Conservation (phyloP, 495 filamentous ascomycete genomes). For the Durotheca rogersii region DNA sequence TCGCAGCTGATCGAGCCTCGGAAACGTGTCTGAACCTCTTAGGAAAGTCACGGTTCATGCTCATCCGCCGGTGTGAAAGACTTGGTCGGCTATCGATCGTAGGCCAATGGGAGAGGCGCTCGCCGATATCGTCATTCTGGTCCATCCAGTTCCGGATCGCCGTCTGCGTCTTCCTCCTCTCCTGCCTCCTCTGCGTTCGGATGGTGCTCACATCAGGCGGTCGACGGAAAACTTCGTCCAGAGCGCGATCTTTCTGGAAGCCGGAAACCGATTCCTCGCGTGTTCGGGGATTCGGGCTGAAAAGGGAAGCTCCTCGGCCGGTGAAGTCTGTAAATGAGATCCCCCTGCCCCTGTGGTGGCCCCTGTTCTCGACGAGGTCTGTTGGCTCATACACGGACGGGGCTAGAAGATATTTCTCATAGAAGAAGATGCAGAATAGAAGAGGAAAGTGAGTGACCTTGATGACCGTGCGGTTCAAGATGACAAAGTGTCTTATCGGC, state of each 20-base stretch:
- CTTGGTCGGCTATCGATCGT: slow-evolving; percentile 47
- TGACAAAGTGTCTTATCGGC: slow-evolving; percentile 75
- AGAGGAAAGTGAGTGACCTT: slow-evolving; percentile 88
- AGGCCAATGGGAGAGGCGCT: slow-evolving; percentile 56
- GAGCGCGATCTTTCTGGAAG: slow-evolving; percentile 80
- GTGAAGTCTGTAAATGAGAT: slow-evolving; percentile 57
- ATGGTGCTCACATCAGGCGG: slow-evolving; percentile 46
- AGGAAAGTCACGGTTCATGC: slow-evolving; percentile 45
- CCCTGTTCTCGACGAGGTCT: slow-evolving; percentile 61
- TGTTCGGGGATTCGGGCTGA: slow-evolving; percentile 68
- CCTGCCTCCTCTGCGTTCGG: slow-evolving; percentile 53
- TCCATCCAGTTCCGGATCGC: slow-evolving; percentile 89
- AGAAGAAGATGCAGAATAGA: slow-evolving; percentile 78
- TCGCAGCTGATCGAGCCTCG: slow-evolving; percentile 53
- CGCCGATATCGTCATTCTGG: slow-evolving; percentile 60
- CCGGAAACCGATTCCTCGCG: slow-evolving; percentile 82
- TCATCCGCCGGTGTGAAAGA: slow-evolving; percentile 44
- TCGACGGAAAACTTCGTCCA: slow-evolving; percentile 88
- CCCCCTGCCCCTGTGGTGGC: slow-evolving; percentile 39
- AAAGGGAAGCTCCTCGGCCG: slow-evolving; percentile 51
- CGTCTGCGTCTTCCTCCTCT: slow-evolving; percentile 66
- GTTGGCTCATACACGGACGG: slow-evolving; percentile 69
- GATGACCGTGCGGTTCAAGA: slow-evolving; percentile 80
- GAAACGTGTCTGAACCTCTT: slow-evolving; percentile 45
- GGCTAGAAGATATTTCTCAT: slow-evolving; percentile 76